Evolutionary conservation across 345 rosid species (phyloP).

Genomic region (Eucalyptus marginata): DNA sequence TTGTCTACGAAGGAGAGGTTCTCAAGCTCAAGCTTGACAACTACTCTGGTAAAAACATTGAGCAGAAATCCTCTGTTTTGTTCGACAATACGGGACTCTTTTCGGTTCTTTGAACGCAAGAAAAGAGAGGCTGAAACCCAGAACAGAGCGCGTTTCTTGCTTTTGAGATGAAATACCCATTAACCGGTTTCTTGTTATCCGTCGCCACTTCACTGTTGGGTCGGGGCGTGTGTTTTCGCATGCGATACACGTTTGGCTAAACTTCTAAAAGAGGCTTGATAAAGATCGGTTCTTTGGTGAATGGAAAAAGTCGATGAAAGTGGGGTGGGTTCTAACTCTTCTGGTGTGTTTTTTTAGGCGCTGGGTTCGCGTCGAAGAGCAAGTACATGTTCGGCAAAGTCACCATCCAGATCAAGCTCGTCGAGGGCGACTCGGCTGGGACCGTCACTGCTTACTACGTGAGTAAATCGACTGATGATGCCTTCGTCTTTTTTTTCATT

Average conservation of each 20-base stretch:
- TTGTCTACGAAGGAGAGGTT: slow-evolving; percentile 64
- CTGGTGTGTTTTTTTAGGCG: slow-evolving; percentile 38
- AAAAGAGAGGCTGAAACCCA: neutral
- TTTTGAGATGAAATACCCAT: neutral
- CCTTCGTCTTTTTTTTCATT: neutral
- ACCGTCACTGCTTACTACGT: slow-evolving; percentile 98
- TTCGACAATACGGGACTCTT: neutral
- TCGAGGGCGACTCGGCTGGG: slow-evolving; percentile 98
- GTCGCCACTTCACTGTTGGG: neutral
- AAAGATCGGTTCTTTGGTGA: neutral
- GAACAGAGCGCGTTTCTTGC: neutral
- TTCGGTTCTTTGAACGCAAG: neutral
- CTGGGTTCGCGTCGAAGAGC: slow-evolving; percentile 90
- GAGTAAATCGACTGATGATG: neutral
- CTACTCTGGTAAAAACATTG: slow-evolving; percentile 55
- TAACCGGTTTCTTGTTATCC: neutral
- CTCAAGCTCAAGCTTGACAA: slow-evolving; percentile 87
- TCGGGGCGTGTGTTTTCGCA: neutral
- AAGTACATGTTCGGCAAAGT: slow-evolving; percentile 93
- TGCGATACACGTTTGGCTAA: neutral
- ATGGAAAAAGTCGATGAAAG: neutral
- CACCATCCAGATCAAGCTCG: slow-evolving; percentile 82
- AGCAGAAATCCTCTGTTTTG: neutral
- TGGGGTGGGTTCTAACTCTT: neutral
- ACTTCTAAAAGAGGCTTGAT: neutral